Percentiles rank a stretch among this genome's conserved stretches.
phyloP scores from a whole-genome alignment of 1,139 yeast genomes.

The Spencermartinsiella ligniputridi region DNA sequence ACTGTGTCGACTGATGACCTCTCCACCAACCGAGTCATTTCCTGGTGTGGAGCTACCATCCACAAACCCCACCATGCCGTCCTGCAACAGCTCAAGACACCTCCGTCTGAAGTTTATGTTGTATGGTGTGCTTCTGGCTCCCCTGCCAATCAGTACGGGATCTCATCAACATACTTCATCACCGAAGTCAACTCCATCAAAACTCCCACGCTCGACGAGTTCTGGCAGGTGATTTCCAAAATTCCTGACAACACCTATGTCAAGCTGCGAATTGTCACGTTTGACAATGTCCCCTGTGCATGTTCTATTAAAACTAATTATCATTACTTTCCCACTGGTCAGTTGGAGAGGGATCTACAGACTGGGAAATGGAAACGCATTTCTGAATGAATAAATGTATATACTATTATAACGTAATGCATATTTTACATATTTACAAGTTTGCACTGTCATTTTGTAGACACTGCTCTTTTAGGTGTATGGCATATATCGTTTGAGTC shows the following conservation, averaged over 20 bases:
- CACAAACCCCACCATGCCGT: conserved; percentile 70
- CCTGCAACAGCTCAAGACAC: conserved; percentile 71
- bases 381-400: conserved; percentile 2
- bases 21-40: conserved; percentile 62
- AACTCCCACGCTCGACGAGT: conserved; percentile 64
- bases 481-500: conserved; percentile 45
- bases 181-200: conserved; percentile 81
- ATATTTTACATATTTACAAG: not conserved
- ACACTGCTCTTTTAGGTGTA: conserved; percentile 12
- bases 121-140: conserved; percentile 72
- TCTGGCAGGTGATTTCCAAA: conserved; percentile 55
- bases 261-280: conserved; percentile 73
- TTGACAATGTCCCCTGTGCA: conserved; percentile 82
- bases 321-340: conserved; percentile 78
- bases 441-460: not conserved
- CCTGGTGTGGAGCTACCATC: conserved; percentile 77
- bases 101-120: conserved; percentile 86
- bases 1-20: conserved; percentile 55
- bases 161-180: conserved; percentile 74
- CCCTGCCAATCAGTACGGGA: conserved; percentile 82
- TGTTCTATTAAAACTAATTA: conserved; percentile 81
- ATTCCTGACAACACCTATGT: conserved; percentile 80
- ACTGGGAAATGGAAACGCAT: conserved; percentile 21
- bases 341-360: conserved; percentile 41
- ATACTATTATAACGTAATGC: not conserved